Base-by-base conservation (phyloP, 2,329 filamentous ascomycete genomes). In the Talaromyces sp. region DNA sequence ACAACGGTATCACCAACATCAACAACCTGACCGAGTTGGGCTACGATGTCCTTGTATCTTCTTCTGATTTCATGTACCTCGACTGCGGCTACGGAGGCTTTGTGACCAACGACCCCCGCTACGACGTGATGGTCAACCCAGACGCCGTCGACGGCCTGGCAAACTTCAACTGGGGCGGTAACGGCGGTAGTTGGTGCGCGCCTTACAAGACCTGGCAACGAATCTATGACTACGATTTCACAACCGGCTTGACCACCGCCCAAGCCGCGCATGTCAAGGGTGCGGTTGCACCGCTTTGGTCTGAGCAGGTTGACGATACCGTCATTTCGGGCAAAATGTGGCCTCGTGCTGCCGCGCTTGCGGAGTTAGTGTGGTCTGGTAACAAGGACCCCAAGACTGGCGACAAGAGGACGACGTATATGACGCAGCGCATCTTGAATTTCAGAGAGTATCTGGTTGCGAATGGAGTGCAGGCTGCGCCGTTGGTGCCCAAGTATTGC, bases 201-300 rank as follows among this genome's bases (percentile, higher is more conserved):
- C 84, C 84, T 0, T 86, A 86, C 78, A 86, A 86, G 73, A 85
- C 83, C 22, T 86, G 84, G 84, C 84, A 86, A 72, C 83, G 84
- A 58, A 85, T 86, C 74, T 86, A 86, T 74, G 78, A 85, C 77
- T 86, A 82, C 72, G 84, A 86, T 74, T 86, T 86, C 71, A 83
- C 83, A 0, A 67, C 73, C 54, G 81, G 81, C 68, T 78, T 86
- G 8, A 83, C 82, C 1, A 74, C 74, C 0, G 68, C 72, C 0
- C 79, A 86, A 68, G 79, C 80, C 43, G 74, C 77, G 57, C 84
- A 84, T 63, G 71, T 86, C 22, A 76, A 85, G 22, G 84, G 84
- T n/a, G 82, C 80, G 33, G 78, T 82, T 43, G 79, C 83, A 0
- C 82, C 84, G 0, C 76, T 86, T 3, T 86, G 82, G 81, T 79